phyloP scores from a whole-genome alignment of 805 yeast genomes.

The Metschnikowia santaceciliae region DNA sequence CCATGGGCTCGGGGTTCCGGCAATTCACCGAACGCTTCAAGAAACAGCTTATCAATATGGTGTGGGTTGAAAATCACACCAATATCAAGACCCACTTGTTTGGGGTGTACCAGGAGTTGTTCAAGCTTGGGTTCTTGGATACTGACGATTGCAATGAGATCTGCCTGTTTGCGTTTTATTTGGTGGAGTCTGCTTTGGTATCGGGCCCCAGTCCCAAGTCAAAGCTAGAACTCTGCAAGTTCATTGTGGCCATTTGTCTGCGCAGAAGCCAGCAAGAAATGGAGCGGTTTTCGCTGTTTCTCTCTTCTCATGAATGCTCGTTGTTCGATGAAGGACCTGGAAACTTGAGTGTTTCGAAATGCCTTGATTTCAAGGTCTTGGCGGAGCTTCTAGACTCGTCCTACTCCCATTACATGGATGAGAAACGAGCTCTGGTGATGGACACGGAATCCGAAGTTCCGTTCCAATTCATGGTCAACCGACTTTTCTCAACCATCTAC shows the following conservation, averaged over 20 bases:
- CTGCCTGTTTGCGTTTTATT: slow-evolving; percentile 19
- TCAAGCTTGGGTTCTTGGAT: slow-evolving; percentile 59
- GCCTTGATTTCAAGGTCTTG: slow-evolving; percentile 21
- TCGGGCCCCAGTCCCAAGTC: slow-evolving; percentile 22
- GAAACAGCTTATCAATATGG: slow-evolving; percentile 59
- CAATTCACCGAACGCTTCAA: slow-evolving; percentile 78
- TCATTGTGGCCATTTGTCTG: slow-evolving; percentile 43
- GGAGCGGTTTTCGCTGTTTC: slow-evolving; percentile 30
- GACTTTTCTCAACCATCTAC: slow-evolving; percentile 31
- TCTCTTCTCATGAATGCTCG: slow-evolving; percentile 25
- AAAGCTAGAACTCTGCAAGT: slow-evolving; percentile 49
- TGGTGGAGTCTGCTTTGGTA: slow-evolving; percentile 8
- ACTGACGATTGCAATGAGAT: slow-evolving; percentile 43
- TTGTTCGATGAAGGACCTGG: slow-evolving; percentile 23
- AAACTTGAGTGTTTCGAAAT: slow-evolving; percentile 19
- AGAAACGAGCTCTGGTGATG: slow-evolving; percentile 2
- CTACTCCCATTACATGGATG: slow-evolving; percentile 4
- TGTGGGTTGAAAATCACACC: slow-evolving; percentile 41
- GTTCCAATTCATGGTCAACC: slow-evolving; percentile 9
- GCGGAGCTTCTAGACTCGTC: slow-evolving; percentile 15
- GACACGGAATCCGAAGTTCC: background rate
- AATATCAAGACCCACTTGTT: slow-evolving; percentile 49
- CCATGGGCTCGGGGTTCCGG: slow-evolving; percentile 57
- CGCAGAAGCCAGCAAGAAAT: slow-evolving; percentile 35
- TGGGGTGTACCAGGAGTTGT: slow-evolving; percentile 53